Conservation (phyloP, 164 flowering plant species). For the Amborella trichopoda region DNA sequence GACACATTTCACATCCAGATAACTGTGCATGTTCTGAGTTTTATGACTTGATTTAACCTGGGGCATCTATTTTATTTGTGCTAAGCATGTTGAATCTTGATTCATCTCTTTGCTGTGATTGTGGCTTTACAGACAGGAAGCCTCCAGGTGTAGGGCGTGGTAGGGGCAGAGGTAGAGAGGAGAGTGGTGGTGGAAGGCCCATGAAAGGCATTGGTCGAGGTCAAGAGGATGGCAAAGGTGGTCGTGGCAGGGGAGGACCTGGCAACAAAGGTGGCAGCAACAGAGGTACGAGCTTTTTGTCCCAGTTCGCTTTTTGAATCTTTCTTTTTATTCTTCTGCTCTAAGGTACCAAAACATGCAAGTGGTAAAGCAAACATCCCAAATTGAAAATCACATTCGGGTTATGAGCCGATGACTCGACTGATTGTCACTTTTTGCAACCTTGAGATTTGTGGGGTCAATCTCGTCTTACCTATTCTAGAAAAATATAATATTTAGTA, state of each 20-base stretch:
- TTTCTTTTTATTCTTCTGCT: background rate
- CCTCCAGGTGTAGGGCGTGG: conserved; percentile 80
- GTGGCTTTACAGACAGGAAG: conserved; percentile 42
- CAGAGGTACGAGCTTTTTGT: conserved; percentile 9
- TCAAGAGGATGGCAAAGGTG: conserved; percentile 39
- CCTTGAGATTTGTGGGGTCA: background rate
- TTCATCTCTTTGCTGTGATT: too few relatives aligned
- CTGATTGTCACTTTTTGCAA: background rate
- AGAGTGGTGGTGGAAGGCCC: conserved; percentile 30
- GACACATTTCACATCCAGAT: too few relatives aligned
- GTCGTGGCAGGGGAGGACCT: conserved; percentile 36
- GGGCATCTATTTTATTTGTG: too few relatives aligned
- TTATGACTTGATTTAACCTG: too few relatives aligned
- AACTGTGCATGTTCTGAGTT: too few relatives aligned
- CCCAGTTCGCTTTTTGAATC: background rate
- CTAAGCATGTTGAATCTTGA: too few relatives aligned
- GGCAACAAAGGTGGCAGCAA: conserved; percentile 25
- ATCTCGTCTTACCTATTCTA: background rate
- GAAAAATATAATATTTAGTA: too few relatives aligned
- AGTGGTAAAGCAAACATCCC: background rate
- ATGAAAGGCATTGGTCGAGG: conserved; percentile 44
- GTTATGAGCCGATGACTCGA: too few relatives aligned
- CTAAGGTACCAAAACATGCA: background rate
- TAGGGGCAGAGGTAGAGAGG: conserved; percentile 71
- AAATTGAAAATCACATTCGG: background rate